Percentiles rank a stretch among this genome's conserved stretches.
Evolutionary conservation across 306 rosid genomes (phyloP).

Genomic region (Gleditsia sinensis): DNA sequence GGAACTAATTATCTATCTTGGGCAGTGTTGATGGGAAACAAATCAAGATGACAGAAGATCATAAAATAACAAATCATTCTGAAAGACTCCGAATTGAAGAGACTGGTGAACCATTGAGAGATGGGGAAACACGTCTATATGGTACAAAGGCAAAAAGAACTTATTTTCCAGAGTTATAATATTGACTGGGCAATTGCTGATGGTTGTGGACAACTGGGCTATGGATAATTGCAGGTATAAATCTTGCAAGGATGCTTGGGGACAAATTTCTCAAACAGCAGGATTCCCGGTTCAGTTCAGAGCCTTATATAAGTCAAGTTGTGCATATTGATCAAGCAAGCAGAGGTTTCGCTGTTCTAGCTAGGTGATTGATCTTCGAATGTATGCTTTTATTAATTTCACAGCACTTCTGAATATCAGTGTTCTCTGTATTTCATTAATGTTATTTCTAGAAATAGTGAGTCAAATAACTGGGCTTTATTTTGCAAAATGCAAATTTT

Average conservation of each 20-base stretch:
- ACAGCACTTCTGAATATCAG: constrained; percentile 13
- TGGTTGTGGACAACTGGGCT: constrained; percentile 11
- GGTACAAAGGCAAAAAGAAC: constrained; percentile 49
- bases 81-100: constrained; percentile 80
- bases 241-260: constrained; percentile 97
- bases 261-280: constrained; percentile 97
- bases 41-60: constrained; percentile 89
- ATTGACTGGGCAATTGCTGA: constrained; percentile 35
- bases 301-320: constrained; percentile 78
- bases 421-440: background rate
- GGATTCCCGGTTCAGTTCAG: constrained; percentile 92
- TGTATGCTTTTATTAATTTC: constrained; percentile 29
- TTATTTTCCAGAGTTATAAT: constrained; percentile 5
- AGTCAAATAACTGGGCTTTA: constrained; percentile 2
- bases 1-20: constrained; percentile 27
- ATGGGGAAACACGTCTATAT: constrained; percentile 86
- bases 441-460: constrained; percentile 14
- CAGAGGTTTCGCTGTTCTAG: constrained; percentile 74
- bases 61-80: constrained; percentile 65
- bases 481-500: background rate
- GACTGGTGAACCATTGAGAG: constrained; percentile 83
- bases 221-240: constrained; percentile 63
- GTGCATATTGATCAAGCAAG: constrained; percentile 63
- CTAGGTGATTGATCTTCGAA: constrained; percentile 68
- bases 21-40: constrained; percentile 77